Evolutionary conservation across 495 filamentous ascomycete species (phyloP).

Genomic region (Peziza echinospora): DNA sequence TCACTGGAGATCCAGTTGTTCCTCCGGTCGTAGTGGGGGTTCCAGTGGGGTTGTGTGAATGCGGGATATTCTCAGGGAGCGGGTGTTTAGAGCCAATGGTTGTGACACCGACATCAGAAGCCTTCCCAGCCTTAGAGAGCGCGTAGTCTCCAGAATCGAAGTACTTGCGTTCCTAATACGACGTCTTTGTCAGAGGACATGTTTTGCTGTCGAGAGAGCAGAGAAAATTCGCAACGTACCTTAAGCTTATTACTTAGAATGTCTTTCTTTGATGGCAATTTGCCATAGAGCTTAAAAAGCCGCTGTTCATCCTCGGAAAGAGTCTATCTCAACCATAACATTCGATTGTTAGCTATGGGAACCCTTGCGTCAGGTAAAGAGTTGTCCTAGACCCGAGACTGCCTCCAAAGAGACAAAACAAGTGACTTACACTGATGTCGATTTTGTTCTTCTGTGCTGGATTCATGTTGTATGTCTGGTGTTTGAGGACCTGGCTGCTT

Average conservation of each 20-base stretch:
- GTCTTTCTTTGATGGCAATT: conserved; percentile 86
- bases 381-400: too few relatives aligned
- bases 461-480: conserved; percentile 50
- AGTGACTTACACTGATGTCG: conserved; percentile 61
- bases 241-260: conserved; percentile 93
- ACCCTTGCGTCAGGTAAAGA: too few relatives aligned
- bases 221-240: conserved; percentile 21
- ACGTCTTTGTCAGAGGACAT: too few relatives aligned
- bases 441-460: conserved; percentile 94
- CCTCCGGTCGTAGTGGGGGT: conserved; percentile 26
- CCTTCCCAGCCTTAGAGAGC: conserved; percentile 94
- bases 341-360: too few relatives aligned
- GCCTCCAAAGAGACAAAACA: too few relatives aligned
- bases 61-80: conserved; percentile 88
- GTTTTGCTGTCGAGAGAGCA: background rate
- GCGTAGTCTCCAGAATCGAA: conserved; percentile 97
- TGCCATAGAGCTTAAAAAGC: conserved; percentile 88
- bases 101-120: conserved; percentile 79
- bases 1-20: conserved; percentile 18
- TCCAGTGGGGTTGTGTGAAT: conserved; percentile 40
- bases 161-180: conserved; percentile 87
- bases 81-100: conserved; percentile 87
- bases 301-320: conserved; percentile 83
- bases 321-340: too few relatives aligned
- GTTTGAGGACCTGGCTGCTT: too few relatives aligned